Base-by-base conservation (phyloP, 1,284 basidiomycete genomes). In the Leccinum solheimii region DNA sequence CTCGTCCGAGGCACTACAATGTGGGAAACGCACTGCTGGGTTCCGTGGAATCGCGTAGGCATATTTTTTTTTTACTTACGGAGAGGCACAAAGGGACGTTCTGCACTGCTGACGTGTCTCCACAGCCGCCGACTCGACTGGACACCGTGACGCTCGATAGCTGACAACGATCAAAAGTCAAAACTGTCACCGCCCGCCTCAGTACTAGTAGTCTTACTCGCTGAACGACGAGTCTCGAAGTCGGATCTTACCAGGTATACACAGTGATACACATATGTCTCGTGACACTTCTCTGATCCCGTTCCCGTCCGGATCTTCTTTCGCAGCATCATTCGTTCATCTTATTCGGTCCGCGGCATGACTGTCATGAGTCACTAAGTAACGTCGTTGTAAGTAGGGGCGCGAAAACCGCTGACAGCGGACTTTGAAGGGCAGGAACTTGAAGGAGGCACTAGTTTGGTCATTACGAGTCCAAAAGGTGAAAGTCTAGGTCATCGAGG, bases 251-350 rank as follows among this genome's bases (percentile, higher is more conserved):
- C 19, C 43, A 45, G 43, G n/a, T 10, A 21, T 43, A 43, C 40
- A 43, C 26, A 26, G 26, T 38, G 36, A 36, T 43, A 43, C 38
- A 40, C 57, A 55, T 11, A 54, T 56, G 59, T 62, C 64, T n/a
- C 40, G 38, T 60, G 59, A 61, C 48, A 45, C 8, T 54, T 51
- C 45, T 27, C 19, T 21, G 43, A 45, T 21, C 11, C 19, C n/a
- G 48, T n/a, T 21, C 19, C 19, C n/a, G 51, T n/a, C 51, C 68
- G 69, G 67, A 68, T 68, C 67, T 68, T 69, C 59, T 62, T 43
- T 57, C 34, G 48, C n/a, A 38, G 38, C 14, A n/a, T 40, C 55
- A 49, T 21, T 21, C n/a, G 32, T 36, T 21, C 32, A 26, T 53
- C 30, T n/a, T 58, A 67, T 36, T 67, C 45, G 56, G 32, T 60